Percentiles rank a stretch among this genome's conserved stretches.
Evolutionary conservation across 495 filamentous ascomycete species (phyloP).

Genomic region (Glonium stellatum): DNA sequence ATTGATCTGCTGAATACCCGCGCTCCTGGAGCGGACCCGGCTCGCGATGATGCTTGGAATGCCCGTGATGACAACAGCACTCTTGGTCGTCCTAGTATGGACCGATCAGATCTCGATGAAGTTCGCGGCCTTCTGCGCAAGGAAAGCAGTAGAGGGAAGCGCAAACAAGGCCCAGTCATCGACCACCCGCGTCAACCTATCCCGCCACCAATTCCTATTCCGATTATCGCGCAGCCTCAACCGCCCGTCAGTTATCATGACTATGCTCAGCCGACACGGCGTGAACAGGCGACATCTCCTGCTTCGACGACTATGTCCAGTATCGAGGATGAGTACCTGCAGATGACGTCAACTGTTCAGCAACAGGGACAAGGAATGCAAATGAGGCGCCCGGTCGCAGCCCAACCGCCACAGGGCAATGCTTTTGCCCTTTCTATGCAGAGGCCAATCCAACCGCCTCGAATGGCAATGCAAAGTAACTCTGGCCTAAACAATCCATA

Average conservation of each 20-base stretch:
- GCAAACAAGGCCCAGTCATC: conserved; percentile 15
- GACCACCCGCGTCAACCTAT: conserved; percentile 18
- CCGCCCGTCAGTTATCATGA: conserved; percentile 1
- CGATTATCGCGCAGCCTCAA: conserved; percentile 12
- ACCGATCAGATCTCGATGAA: conserved; percentile 26
- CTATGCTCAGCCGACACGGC: conserved; percentile 13
- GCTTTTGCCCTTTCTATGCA: conserved; percentile 12
- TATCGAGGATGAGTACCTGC: conserved; percentile 16
- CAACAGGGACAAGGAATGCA: background rate
- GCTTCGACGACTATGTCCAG: conserved; percentile 15
- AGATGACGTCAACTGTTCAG: conserved; percentile 1
- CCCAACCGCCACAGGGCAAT: conserved; percentile 4
- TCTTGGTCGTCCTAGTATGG: conserved; percentile 28
- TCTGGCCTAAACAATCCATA: conserved; percentile 13
- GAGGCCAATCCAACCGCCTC: conserved; percentile 10
- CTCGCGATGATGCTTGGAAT: conserved; percentile 35
- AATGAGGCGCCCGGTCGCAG: background rate
- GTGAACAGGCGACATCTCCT: conserved; percentile 10
- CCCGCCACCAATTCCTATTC: conserved; percentile 20
- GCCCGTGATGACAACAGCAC: conserved; percentile 29
- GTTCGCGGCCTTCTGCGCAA: conserved; percentile 23
- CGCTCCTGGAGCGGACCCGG: conserved; percentile 37
- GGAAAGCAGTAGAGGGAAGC: conserved; percentile 21
- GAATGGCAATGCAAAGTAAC: background rate
- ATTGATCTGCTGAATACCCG: conserved; percentile 43